Evolutionary conservation across 345 rosid genomes (phyloP).

Genomic region (Lagerstroemia speciosa): DNA sequence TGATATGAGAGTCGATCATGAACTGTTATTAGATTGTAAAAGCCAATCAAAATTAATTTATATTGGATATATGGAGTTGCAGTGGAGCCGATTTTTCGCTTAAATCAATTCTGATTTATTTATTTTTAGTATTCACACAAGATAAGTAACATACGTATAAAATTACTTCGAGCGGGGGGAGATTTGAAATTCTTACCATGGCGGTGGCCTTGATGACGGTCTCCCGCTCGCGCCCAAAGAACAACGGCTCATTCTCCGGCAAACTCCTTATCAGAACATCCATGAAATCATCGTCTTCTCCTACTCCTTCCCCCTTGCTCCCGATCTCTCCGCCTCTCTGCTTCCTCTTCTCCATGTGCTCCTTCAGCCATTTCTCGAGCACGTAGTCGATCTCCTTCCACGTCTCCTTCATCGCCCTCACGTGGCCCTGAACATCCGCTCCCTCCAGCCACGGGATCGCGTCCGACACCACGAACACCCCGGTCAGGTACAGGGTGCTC

Average conservation of each 20-base stretch:
- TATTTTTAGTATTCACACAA: too few species aligned
- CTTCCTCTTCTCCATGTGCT: slow-evolving; percentile 10
- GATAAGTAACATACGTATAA: too few species aligned
- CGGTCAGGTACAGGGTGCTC: slow-evolving; percentile 4
- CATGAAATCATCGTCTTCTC: slow-evolving; percentile 8
- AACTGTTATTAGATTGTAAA: too few species aligned
- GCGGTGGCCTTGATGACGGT: slow-evolving; percentile 15
- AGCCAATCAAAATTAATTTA: too few species aligned
- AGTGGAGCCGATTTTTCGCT: too few species aligned
- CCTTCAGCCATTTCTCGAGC: slow-evolving; percentile 12
- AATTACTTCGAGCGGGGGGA: not conserved
- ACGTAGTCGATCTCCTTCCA: slow-evolving; percentile 12
- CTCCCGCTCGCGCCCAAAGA: slow-evolving; percentile 1
- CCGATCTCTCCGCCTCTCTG: not conserved
- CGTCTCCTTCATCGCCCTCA: slow-evolving; percentile 16
- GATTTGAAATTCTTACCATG: slow-evolving; percentile 7
- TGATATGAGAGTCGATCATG: too few species aligned
- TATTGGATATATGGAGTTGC: too few species aligned
- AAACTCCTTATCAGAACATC: slow-evolving; percentile 6
- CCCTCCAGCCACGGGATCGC: slow-evolving; percentile 13
- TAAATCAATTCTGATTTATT: too few species aligned
- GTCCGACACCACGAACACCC: slow-evolving; percentile 14
- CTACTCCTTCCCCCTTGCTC: not conserved
- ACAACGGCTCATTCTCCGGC: slow-evolving; percentile 5
- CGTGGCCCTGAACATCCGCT: slow-evolving; percentile 15